Conservation (phyloP, 805 yeast species). For the Pichia membranifaciens region DNA sequence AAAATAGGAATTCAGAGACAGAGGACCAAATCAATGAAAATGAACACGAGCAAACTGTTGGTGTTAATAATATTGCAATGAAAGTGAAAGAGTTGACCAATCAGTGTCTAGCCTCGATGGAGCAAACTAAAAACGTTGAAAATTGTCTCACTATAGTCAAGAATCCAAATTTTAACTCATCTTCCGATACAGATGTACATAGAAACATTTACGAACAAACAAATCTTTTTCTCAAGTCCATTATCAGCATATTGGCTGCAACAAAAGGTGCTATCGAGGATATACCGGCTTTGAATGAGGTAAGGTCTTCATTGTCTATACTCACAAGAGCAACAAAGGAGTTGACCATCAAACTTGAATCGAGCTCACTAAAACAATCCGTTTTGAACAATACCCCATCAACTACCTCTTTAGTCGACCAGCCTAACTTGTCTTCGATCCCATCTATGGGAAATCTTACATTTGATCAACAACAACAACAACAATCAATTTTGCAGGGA, state of each 20-base stretch:
- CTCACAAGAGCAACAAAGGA: conserved; percentile 88
- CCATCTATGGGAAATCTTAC: conserved; percentile 32
- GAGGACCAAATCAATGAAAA: conserved; percentile 8
- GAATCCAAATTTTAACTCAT: conserved; percentile 16
- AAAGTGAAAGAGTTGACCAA: conserved; percentile 72
- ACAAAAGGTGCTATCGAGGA: conserved; percentile 80
- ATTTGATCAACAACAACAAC: conserved; percentile 13
- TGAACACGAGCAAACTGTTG: background rate
- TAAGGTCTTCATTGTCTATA: conserved; percentile 70
- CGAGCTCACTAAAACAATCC: conserved; percentile 41
- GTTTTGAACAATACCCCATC: conserved; percentile 21
- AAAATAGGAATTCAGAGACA: conserved; percentile 10
- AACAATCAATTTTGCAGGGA: background rate
- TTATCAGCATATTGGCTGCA: conserved; percentile 75
- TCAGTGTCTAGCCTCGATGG: conserved; percentile 76
- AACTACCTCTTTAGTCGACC: conserved; percentile 21
- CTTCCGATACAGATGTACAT: conserved; percentile 41
- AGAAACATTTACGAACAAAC: conserved; percentile 79
- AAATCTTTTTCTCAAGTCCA: conserved; percentile 73
- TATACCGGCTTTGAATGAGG: conserved; percentile 71
- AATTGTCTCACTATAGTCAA: conserved; percentile 47
- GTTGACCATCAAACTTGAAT: conserved; percentile 78
- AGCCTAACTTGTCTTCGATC: conserved; percentile 32
- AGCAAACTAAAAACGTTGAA: conserved; percentile 64
- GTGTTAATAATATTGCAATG: conserved; percentile 37